A percentile compares a stretch with the other conserved stretches of the same genome.
Evolutionary conservation across 257 asterid species (phyloP).

Genomic region (Paulownia fortunei): DNA sequence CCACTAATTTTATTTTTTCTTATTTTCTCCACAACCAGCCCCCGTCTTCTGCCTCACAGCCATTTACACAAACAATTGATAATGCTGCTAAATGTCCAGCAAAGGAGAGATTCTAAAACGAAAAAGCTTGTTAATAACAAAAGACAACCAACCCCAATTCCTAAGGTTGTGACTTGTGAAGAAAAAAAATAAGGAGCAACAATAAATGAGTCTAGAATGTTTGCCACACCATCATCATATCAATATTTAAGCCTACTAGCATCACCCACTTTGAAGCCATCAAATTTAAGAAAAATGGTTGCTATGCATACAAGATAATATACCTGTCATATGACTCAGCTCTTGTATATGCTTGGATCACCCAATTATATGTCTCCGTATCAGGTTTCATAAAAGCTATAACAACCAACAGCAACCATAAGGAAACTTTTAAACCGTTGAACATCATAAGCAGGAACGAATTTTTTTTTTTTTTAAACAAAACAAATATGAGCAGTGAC

Average conservation of each 20-base stretch:
- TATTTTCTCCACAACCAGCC: neutral
- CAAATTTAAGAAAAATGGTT: constrained; percentile 1
- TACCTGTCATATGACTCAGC: constrained; percentile 98
- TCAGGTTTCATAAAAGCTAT: constrained; percentile 92
- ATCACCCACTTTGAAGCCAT: constrained; percentile 16
- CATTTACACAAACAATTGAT: neutral
- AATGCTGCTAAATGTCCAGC: neutral
- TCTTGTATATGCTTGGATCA: constrained; percentile 98
- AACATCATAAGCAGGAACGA: constrained; percentile 14
- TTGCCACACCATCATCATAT: neutral
- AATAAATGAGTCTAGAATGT: neutral
- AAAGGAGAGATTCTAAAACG: neutral
- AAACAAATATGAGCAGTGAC: constrained; percentile 18
- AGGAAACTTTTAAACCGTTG: constrained; percentile 23
- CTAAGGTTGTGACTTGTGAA: neutral
- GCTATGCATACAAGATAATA: constrained; percentile 15
- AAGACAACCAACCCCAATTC: neutral
- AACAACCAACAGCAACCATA: constrained; percentile 44
- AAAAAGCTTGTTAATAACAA: neutral
- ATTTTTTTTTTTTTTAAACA: neutral
- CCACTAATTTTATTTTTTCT: neutral
- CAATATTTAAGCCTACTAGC: neutral
- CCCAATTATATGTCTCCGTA: constrained; percentile 98
- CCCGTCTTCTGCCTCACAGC: neutral
- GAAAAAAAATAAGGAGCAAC: neutral